phyloP scores from a whole-genome alignment of 2,329 filamentous ascomycete genomes.

The Fragosphaeria purpurea region DNA sequence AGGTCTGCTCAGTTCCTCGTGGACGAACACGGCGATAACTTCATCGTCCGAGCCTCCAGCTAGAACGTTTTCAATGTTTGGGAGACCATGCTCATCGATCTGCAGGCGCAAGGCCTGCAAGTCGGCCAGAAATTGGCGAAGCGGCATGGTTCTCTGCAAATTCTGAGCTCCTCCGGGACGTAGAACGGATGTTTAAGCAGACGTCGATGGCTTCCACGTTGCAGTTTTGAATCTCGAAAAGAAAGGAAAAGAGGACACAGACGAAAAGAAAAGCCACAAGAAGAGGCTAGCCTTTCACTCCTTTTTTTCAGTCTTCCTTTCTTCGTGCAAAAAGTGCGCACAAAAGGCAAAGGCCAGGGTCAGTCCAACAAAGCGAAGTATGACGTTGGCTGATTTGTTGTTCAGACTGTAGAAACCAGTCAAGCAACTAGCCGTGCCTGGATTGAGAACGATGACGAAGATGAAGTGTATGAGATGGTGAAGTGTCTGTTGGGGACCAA shows the following conservation, averaged over 20 bases:
- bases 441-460: too few species aligned
- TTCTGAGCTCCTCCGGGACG: not conserved
- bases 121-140: slow-evolving; percentile 20
- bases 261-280: not conserved
- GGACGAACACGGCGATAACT: slow-evolving; percentile 1
- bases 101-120: not conserved
- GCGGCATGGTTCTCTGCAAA: slow-evolving; percentile 1
- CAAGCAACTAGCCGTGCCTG: too few species aligned
- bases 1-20: slow-evolving; percentile 16
- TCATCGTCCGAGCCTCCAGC: not conserved
- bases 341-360: not conserved
- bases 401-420: too few species aligned
- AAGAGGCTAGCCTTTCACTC: too few species aligned
- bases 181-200: too few species aligned
- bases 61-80: not conserved
- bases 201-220: too few species aligned
- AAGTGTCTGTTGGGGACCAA: too few species aligned
- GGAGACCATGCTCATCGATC: not conserved
- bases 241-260: not conserved
- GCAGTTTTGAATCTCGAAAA: too few species aligned
- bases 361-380: too few species aligned
- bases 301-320: too few species aligned
- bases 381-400: too few species aligned
- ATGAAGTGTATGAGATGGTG: too few species aligned
- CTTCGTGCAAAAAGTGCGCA: not conserved